Conservation (phyloP, 2,329 filamentous ascomycete genomes). For the Ceratocystis harringtonii region DNA sequence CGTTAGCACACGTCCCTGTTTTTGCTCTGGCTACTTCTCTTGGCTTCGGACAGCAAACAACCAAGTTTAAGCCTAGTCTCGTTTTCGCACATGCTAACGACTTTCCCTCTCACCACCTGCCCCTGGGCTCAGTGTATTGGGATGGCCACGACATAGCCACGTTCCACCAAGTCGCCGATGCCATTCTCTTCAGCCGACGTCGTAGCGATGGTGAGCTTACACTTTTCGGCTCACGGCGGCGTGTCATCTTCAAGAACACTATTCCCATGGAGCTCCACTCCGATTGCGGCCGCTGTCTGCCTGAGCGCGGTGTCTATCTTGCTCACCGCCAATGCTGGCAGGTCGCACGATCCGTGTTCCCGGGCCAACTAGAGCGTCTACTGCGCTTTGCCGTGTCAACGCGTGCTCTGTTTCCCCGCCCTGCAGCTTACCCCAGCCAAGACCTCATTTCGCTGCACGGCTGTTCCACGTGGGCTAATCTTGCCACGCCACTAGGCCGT, state of each 20-base stretch:
- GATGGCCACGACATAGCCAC: slow-evolving; percentile 14
- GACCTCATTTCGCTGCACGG: slow-evolving; percentile 11
- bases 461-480: neutral
- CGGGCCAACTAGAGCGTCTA: slow-evolving; percentile 7
- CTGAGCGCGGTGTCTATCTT: slow-evolving; percentile 12
- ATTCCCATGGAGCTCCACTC: slow-evolving; percentile 15
- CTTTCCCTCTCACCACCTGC: neutral
- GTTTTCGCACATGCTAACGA: neutral
- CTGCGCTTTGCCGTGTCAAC: slow-evolving; percentile 15
- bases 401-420: slow-evolving; percentile 14
- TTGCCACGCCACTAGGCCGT: slow-evolving; percentile 1
- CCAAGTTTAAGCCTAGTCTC: neutral
- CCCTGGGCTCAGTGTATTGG: slow-evolving; percentile 8
- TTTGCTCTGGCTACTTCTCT: too few relatives aligned
- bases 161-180: slow-evolving; percentile 12
- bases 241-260: slow-evolving; percentile 16
- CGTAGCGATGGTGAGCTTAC: slow-evolving; percentile 13
- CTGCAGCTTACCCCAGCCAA: slow-evolving; percentile 12
- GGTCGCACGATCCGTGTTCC: slow-evolving; percentile 7
- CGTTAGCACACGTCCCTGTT: too few relatives aligned
- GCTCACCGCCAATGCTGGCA: slow-evolving; percentile 16
- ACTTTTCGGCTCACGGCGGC: slow-evolving; percentile 9
- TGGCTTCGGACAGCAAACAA: too few relatives aligned
- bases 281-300: slow-evolving; percentile 13
- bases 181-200: slow-evolving; percentile 11